Conservation (phyloP, 176 grass and related monocot genomes). For the Oryza australiensis region DNA sequence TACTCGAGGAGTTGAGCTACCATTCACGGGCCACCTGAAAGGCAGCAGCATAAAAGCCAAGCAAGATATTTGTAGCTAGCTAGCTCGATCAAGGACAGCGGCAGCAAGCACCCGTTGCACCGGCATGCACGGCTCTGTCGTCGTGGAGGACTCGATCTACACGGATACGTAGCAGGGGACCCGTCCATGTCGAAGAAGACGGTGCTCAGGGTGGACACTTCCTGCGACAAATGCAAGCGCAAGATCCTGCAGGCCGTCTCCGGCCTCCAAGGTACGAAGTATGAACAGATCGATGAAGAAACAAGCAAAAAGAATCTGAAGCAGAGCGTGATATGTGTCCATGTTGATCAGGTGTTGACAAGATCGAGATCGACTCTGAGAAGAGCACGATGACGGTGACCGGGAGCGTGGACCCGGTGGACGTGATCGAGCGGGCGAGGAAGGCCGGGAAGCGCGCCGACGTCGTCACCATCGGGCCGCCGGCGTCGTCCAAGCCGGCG, state of each 20-base stretch:
- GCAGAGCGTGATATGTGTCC: too few relatives aligned
- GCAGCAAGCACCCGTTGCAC: not conserved
- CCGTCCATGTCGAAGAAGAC: slow-evolving; percentile 55
- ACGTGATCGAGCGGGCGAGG: slow-evolving; percentile 56
- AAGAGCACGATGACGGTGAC: slow-evolving; percentile 68
- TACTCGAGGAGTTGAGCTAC: slow-evolving; percentile 40
- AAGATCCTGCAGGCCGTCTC: slow-evolving; percentile 71
- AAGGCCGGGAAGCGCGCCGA: slow-evolving; percentile 57
- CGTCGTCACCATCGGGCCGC: slow-evolving; percentile 51
- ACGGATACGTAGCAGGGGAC: not conserved
- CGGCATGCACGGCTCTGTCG: not conserved
- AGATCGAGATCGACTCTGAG: slow-evolving; percentile 70
- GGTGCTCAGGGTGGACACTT: slow-evolving; percentile 57
- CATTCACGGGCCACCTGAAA: slow-evolving; percentile 16
- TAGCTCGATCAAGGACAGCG: not conserved
- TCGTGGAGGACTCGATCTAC: too few relatives aligned
- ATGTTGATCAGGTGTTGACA: slow-evolving; percentile 54
- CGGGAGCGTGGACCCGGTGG: slow-evolving; percentile 62
- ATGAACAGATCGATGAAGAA: not conserved
- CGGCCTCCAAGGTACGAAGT: slow-evolving; percentile 62
- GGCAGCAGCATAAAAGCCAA: slow-evolving; percentile 21
- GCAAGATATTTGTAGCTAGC: not conserved
- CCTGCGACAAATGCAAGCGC: slow-evolving; percentile 64
- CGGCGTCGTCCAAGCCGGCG: slow-evolving; percentile 41
- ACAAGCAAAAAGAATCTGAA: not conserved